Evolutionary conservation across 106 monocot genomes (phyloP), one percentile per base, ranked within the genome.

Genomic region (Ottelia alismoides): DNA sequence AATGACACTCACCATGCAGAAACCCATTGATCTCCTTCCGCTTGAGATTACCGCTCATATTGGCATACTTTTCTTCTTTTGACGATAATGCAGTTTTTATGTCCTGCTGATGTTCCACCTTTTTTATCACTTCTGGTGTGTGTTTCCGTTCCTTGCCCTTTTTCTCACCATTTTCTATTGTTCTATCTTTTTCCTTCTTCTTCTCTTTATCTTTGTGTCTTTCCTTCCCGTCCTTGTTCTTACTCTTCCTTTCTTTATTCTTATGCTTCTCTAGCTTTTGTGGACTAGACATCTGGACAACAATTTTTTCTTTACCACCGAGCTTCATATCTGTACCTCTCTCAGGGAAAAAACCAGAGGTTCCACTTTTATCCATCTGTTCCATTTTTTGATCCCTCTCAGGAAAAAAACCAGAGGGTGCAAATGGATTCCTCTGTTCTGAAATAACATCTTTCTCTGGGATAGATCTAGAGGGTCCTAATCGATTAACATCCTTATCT

Each of bases 1-100:
- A 69, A 65, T 30, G 20, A 16, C 51, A 69, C 88, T 76, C 68
- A 89, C 88, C 83, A 53, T 65, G 62, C 23, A 69, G 61, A 59
- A 77, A 66, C 6, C 88, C 88, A 64, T 89, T 83, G 18, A 56
- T 69, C 64, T 68, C 56, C 63, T 75, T 73, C 65, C 67, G 83
- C 70, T 76, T 88, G 20, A 28, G 60, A 65, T 54, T 70, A 59
- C 57, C 82, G 62, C 74, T 65, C 20, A 28, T 24, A 52, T 6
- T 40, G 28, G 24, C 20, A 57, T 20, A 32, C 27, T 57, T 66
- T 1, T 46, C 56, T 25, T 65, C 60, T 46, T 35, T 55, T 9
- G 44, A 53, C 59, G 57, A 43, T 14, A 61, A 62, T 50, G 52
- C 46, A 35, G 66, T 47, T 30, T 82, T 78, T 48, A 45, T 23